These are phyloP conservation scores for Geranium brycei DNA, from an alignment of 345 rosid genomes.

Conservation along the genomic window DNA sequence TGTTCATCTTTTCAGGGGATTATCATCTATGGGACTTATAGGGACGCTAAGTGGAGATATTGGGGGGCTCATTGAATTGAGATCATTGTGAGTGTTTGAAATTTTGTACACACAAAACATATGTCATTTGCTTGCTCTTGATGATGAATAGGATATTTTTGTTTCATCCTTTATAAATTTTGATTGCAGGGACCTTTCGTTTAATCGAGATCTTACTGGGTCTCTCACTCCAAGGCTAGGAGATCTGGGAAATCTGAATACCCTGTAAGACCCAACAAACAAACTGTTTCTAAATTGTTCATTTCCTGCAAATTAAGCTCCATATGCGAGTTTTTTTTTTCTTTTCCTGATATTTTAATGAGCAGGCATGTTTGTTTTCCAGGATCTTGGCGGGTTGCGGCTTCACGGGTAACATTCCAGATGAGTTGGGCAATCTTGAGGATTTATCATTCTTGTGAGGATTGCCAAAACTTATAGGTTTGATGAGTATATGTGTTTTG, in stretches of 20 bases:
- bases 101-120: too few relatives aligned
- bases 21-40: conserved; percentile 68
- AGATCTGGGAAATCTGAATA: conserved; percentile 61
- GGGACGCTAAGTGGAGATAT: conserved; percentile 88
- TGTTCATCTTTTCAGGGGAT: conserved; percentile 35
- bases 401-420: conserved; percentile 72
- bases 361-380: conserved; percentile 10
- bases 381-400: conserved; percentile 87
- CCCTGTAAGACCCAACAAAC: conserved; percentile 37
- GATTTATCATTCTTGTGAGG: conserved; percentile 83
- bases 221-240: conserved; percentile 62
- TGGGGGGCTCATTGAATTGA: conserved; percentile 70
- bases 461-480: background rate
- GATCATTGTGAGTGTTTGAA: conserved; percentile 55
- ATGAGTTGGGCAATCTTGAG: conserved; percentile 65
- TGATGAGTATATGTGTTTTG: background rate
- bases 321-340: background rate
- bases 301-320: background rate
- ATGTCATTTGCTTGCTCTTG: too few relatives aligned
- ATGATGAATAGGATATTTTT: background rate
- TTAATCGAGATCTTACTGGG: conserved; percentile 59
- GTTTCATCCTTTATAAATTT: background rate
- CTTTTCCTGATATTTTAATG: background rate
- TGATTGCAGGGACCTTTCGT: conserved; percentile 71
- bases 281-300: background rate